Base-by-base conservation (phyloP, 805 yeast genomes). In the Starmerella khaoyaiensis region DNA sequence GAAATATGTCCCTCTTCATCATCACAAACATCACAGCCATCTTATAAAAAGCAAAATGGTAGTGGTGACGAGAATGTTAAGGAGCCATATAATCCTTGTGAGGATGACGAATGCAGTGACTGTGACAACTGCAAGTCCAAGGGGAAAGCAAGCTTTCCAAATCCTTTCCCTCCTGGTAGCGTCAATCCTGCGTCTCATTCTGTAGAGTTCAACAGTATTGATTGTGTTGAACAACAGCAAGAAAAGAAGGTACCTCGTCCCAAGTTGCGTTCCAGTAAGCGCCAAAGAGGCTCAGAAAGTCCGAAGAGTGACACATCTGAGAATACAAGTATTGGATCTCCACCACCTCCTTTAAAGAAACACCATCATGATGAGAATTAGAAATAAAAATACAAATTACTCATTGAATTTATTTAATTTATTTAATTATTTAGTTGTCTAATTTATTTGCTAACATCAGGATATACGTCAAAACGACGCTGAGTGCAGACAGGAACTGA, bases 401-500 rank as follows among this genome's bases (percentile, higher is more conserved):
- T 35, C 29, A 28, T 28, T n/a, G 15, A 26, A 9, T 15, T 14
- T 25, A 12, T 17, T 6, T 28, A 16, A 21, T 4, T 18, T 7
- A 21, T 16, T 18, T 5, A 21, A 11, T 31, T 7, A 21, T 8
- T 21, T 12, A 31, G 7, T 33, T 7, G 11, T 23, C 19, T 10
- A 21, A 12, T 31, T 20, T 37, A 44, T 26, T 45, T 44, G 31
- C 45, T 35, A 7, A 67, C 64, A 44, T 73, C 72, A 11, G 64
- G 59, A 44, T 72, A 72, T 27, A 77, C 63, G 49, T 78, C 84
- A 51, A 73, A 79, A 50, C 93, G 64, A 52, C 90, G 68, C 60
- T 80, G 93, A 20, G 55, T 49, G 22, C 72, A 66, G 15, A 80
- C 71, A 5, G 93, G 93, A 40, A 80, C 75, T 4, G 75, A 73